A percentile compares a stretch with the other conserved stretches of the same genome.
Evolutionary conservation across 176 grass and related monocot species (phyloP).

Genomic region (Eleusine indica): DNA sequence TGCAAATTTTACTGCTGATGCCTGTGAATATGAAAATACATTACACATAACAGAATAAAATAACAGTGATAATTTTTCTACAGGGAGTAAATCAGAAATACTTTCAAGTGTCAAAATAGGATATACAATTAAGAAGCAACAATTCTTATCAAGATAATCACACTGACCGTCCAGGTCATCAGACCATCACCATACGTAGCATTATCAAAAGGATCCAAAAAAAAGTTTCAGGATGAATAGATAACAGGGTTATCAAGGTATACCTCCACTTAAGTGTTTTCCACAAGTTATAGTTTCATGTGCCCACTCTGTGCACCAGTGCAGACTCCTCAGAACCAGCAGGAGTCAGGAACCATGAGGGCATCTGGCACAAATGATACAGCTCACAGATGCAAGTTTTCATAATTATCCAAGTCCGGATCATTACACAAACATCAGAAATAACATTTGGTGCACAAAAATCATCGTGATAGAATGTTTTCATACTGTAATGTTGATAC

Average conservation of each 20-base stretch:
- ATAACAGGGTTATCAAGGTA: background rate
- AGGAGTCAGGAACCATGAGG: background rate
- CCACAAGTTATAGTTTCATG: too few species aligned
- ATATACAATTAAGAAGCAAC: background rate
- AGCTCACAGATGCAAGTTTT: constrained; percentile 21
- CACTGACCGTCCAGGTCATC: background rate
- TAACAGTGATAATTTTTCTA: background rate
- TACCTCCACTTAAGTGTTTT: background rate
- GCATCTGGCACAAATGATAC: background rate
- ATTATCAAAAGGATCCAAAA: background rate
- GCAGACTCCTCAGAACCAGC: too few species aligned
- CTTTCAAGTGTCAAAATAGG: background rate
- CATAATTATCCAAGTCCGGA: background rate
- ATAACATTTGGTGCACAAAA: background rate
- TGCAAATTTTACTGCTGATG: constrained; percentile 17
- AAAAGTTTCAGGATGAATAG: background rate
- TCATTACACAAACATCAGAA: background rate
- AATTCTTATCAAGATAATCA: background rate
- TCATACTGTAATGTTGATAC: background rate
- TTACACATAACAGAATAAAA: background rate
- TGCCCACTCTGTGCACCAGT: too few species aligned
- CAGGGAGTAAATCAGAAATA: background rate
- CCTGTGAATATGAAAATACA: constrained; percentile 12
- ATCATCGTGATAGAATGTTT: background rate
- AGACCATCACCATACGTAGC: background rate